Percentiles rank a stretch among this genome's conserved stretches.
phyloP scores from a whole-genome alignment of 495 filamentous ascomycete genomes.

The Talaromyces liani region DNA sequence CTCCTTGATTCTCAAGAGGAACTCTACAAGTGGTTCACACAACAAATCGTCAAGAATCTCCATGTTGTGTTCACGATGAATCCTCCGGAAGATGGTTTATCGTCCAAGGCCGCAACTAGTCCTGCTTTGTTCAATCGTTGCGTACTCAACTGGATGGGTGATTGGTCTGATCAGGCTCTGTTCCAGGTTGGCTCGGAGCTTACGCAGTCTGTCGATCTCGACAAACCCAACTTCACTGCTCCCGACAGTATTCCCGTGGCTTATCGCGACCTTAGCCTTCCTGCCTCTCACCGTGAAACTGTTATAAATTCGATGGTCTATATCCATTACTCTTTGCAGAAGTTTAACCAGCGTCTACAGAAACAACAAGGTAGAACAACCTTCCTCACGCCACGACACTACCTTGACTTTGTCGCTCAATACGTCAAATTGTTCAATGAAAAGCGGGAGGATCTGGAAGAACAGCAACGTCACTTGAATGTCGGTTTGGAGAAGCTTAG shows the following conservation, averaged over 20 bases:
- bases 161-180: conserved; percentile 98
- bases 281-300: conserved; percentile 80
- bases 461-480: conserved; percentile 96
- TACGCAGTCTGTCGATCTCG: conserved; percentile 90
- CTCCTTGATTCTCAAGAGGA: conserved; percentile 96
- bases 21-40: conserved; percentile 99
- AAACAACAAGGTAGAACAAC: conserved; percentile 88
- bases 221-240: conserved; percentile 74
- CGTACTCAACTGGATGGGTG: conserved; percentile 98
- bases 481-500: conserved; percentile 96
- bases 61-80: conserved; percentile 99
- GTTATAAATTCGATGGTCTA: conserved; percentile 98
- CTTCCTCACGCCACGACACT: conserved; percentile 92
- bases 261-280: conserved; percentile 75
- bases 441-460: conserved; percentile 96
- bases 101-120: conserved; percentile 93
- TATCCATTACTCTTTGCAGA: conserved; percentile 88
- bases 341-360: conserved; percentile 79
- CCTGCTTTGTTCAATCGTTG: conserved; percentile 98
- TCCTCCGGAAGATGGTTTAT: conserved; percentile 90
- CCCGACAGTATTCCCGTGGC: conserved; percentile 89
- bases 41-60: conserved; percentile 97
- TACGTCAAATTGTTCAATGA: conserved; percentile 97
- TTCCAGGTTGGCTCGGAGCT: conserved; percentile 97
- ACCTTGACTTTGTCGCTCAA: conserved; percentile 95